These are phyloP conservation scores for Pecoramyces ruminantium DNA, from an alignment of 192 early-diverging fungal species.

Conservation along the genomic window DNA sequence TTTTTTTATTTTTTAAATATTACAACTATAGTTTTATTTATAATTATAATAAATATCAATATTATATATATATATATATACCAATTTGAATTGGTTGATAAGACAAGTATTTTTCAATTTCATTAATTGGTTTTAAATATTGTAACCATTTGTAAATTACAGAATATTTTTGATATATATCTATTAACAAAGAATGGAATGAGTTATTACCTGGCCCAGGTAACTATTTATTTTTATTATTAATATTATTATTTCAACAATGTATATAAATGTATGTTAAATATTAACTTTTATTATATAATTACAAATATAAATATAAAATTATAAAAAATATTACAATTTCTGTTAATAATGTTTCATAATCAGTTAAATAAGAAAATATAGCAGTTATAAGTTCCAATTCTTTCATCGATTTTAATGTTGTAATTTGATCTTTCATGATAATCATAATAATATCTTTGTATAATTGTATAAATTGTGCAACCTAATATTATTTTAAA, in stretches of 20 bases:
- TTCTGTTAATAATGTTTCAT: neutral
- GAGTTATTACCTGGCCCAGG: neutral
- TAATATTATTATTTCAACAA: too few relatives aligned
- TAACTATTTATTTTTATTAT: neutral
- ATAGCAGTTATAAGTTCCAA: neutral
- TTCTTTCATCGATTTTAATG: neutral
- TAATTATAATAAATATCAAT: too few relatives aligned
- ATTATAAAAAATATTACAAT: too few relatives aligned
- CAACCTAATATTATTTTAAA: neutral
- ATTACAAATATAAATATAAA: too few relatives aligned
- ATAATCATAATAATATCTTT: neutral
- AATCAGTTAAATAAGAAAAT: neutral
- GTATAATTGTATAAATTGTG: neutral
- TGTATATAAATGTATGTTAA: too few relatives aligned
- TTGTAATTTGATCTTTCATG: neutral
- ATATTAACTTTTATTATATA: too few relatives aligned
- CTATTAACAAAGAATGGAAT: neutral
- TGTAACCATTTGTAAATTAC: neutral
- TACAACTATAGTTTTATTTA: too few relatives aligned
- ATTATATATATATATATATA: neutral
- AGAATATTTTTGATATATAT: neutral
- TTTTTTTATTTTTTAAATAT: too few relatives aligned
- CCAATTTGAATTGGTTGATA: neutral
- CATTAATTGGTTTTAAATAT: neutral
- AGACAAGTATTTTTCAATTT: neutral